Conservation (phyloP, 768 basidiomycete species). For the Cubamyces sp. region DNA sequence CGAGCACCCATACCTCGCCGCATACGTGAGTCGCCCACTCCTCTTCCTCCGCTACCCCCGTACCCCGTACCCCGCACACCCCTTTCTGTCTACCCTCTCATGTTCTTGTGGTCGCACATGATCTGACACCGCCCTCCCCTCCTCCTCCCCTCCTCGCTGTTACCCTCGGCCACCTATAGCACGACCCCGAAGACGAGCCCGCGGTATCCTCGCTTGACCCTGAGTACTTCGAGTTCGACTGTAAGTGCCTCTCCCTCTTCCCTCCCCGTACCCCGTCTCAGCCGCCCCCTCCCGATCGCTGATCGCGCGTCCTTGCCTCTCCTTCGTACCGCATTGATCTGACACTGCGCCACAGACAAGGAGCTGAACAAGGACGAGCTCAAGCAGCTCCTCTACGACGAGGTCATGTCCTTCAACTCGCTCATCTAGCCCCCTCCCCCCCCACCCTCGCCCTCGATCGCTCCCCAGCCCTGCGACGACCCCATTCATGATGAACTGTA, state of each 20-base stretch:
- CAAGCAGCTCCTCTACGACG: conserved; percentile 80
- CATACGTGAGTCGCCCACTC: conserved; percentile 56
- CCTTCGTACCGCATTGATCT: not conserved
- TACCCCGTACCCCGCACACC: not conserved
- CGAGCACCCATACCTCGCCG: conserved; percentile 78
- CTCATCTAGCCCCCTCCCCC: conserved; percentile 47
- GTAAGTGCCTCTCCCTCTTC: conserved; percentile 44
- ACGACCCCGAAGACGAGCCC: conserved; percentile 92
- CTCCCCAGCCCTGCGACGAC: conserved; percentile 7
- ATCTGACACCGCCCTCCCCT: not conserved
- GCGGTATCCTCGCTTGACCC: conserved; percentile 77
- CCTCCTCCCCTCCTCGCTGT: not conserved
- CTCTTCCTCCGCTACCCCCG: not conserved
- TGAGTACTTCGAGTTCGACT: conserved; percentile 90
- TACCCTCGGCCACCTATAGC: conserved; percentile 41
- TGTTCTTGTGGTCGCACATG: not conserved
- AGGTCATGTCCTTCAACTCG: conserved; percentile 77
- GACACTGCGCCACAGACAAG: conserved; percentile 47
- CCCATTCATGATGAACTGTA: conserved; percentile 3
- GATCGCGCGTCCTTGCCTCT: conserved; percentile 31
- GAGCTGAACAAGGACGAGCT: conserved; percentile 73
- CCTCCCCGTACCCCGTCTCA: not conserved
- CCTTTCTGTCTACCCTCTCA: not conserved
- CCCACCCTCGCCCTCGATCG: not conserved
- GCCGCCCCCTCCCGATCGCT: conserved; percentile 11